Evolutionary conservation across 306 rosid species (phyloP).

Genomic region (Glycyrrhiza uralensis): DNA sequence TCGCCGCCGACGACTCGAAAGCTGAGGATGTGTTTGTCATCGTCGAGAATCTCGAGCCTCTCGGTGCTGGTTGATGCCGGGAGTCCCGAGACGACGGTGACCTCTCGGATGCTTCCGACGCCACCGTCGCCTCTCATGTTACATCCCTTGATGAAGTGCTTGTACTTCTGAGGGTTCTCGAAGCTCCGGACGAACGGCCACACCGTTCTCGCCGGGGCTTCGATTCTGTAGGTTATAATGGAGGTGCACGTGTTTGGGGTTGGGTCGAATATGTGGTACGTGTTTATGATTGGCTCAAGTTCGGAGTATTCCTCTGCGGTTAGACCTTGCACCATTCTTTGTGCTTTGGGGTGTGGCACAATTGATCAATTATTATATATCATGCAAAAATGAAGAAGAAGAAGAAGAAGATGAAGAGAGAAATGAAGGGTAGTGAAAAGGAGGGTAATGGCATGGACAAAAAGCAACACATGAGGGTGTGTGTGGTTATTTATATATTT

Average conservation of each 20-base stretch:
- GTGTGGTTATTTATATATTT: background rate
- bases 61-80: conserved; percentile 94
- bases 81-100: conserved; percentile 77
- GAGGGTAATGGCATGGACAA: too few relatives aligned
- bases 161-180: conserved; percentile 72
- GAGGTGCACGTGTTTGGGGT: conserved; percentile 59
- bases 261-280: conserved; percentile 54
- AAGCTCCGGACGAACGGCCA: conserved; percentile 75
- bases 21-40: conserved; percentile 67
- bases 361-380: too few relatives aligned
- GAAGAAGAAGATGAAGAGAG: background rate
- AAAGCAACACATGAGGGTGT: conserved; percentile 22
- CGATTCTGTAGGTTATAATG: conserved; percentile 63
- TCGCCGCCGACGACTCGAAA: conserved; percentile 87
- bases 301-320: conserved; percentile 48
- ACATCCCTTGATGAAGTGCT: conserved; percentile 87
- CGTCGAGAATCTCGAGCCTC: conserved; percentile 84
- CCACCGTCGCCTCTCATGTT: conserved; percentile 69
- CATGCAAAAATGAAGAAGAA: conserved; percentile 7
- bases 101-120: conserved; percentile 80
- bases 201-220: conserved; percentile 50
- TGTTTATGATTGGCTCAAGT: conserved; percentile 48
- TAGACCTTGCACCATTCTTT: conserved; percentile 50
- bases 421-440: too few relatives aligned
- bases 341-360: background rate